Conservation (phyloP, 306 rosid species). For the Quercus dentata region DNA sequence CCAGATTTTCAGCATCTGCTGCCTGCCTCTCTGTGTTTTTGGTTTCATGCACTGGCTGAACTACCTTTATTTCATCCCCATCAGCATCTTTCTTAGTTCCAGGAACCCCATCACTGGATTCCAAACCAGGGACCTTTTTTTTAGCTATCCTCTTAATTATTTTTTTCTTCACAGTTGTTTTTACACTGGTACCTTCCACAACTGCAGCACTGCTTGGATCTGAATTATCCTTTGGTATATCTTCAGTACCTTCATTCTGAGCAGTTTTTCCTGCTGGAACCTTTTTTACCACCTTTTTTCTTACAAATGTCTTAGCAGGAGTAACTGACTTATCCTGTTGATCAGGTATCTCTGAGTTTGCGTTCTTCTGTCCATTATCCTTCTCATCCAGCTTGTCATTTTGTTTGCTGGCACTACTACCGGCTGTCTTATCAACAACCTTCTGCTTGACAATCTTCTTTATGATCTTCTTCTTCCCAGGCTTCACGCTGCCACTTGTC, state of each 20-base stretch:
- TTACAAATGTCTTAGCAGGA: constrained; percentile 36
- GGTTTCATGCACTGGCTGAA: constrained; percentile 29
- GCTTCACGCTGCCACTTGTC: constrained; percentile 43
- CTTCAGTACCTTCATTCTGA: constrained; percentile 34
- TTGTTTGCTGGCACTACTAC: constrained; percentile 42
- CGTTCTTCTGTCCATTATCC: constrained; percentile 39
- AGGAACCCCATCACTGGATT: constrained; percentile 35
- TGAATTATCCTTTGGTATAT: constrained; percentile 46
- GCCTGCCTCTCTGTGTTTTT: constrained; percentile 37
- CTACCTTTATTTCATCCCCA: constrained; percentile 26
- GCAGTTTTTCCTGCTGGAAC: constrained; percentile 40
- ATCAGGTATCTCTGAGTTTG: constrained; percentile 32
- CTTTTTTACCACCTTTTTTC: constrained; percentile 33
- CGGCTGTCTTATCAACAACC: constrained; percentile 45
- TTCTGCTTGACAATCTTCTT: constrained; percentile 83
- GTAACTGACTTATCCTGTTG: constrained; percentile 41
- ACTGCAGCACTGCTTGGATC: constrained; percentile 41
- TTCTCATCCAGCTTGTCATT: constrained; percentile 40
- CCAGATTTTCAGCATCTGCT: constrained; percentile 34
- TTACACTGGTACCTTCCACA: constrained; percentile 36
- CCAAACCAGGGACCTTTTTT: constrained; percentile 55
- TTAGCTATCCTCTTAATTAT: constrained; percentile 81
- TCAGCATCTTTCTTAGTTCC: constrained; percentile 37
- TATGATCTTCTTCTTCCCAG: constrained; percentile 80
- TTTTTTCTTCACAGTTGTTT: constrained; percentile 72